Base-by-base conservation (phyloP, 306 rosid genomes). In the Cucumis cinereus region DNA sequence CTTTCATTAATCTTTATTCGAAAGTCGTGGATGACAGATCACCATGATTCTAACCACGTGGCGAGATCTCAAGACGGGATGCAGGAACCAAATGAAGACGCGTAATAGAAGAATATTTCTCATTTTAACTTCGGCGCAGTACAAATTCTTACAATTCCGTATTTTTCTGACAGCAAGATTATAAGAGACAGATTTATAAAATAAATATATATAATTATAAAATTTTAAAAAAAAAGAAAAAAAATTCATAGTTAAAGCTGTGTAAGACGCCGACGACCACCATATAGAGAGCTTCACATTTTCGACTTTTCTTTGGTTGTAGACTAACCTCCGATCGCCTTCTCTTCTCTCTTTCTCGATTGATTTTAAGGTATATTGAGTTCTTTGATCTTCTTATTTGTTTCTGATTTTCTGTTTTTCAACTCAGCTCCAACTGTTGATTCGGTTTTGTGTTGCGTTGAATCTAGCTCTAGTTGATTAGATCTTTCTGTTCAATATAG, bases 241-340 rank as follows among this genome's bases (percentile, higher is more conserved):
- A 30, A 30, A 30, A 83, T 70, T 79, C n/a, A 60, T 78, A 33
- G 73, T 71, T 71, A 28, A 45, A 28, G 38, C 28, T 52, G 82
- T 72, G 83, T 64, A 36, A 66, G 96, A 89, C 98, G 92, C 91
- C 95, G 98, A 91, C 96, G 92, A 89, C 85, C 84, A 84, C 96
- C 93, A 87, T 83, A 89, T 87, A 78, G 80, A 78, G 79, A 94
- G 82, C 90, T 85, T 87, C 77, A 79, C 83, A 86, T 85, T 84
- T 84, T 83, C 85, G 83, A 81, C 88, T 82, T 81, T 76, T 85
- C 68, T 78, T 82, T 78, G 81, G 57, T 83, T 84, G 53, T 79
- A 77, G 55, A 41, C 77, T 60, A 61, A 50, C 45, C 47, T 16
- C 60, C 61, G 61, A 72, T 72, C 76, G 28, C 11, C 76, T 45